Conservation (phyloP, 805 yeast genomes). For the Yarrowia sp. region DNA sequence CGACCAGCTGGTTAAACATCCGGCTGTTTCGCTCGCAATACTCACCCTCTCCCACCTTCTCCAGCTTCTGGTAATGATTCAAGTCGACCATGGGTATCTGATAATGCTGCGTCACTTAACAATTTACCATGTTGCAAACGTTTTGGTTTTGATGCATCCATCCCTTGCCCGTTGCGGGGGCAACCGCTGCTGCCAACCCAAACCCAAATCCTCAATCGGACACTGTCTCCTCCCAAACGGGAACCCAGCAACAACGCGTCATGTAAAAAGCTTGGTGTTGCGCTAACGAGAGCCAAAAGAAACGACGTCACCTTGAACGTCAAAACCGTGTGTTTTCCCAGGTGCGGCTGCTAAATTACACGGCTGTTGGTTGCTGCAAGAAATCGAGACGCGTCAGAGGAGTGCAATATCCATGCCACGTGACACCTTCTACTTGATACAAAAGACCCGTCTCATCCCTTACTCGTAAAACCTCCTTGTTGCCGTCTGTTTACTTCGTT, state of each 20-base stretch:
- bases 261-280: slow-evolving; percentile 6
- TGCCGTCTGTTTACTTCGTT: too few species aligned
- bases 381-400: too few species aligned
- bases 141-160: slow-evolving; percentile 26
- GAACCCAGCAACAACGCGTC: slow-evolving; percentile 22
- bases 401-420: too few species aligned
- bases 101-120: slow-evolving; percentile 24
- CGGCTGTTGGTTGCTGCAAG: too few species aligned
- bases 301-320: too few species aligned
- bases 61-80: slow-evolving; percentile 88
- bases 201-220: slow-evolving; percentile 6
- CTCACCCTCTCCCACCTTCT: slow-evolving; percentile 93
- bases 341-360: too few species aligned
- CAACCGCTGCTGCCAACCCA: neutral
- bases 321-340: neutral
- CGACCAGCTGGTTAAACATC: too few species aligned
- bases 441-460: too few species aligned
- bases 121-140: slow-evolving; percentile 21
- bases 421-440: too few species aligned
- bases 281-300: neutral
- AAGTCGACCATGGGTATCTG: slow-evolving; percentile 67
- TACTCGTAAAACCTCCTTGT: too few species aligned
- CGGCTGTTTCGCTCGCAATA: slow-evolving; percentile 26
- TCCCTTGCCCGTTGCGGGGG: slow-evolving; percentile 27
- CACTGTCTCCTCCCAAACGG: neutral